These are phyloP conservation scores for Botrytis fabae DNA, from an alignment of 2,329 filamentous ascomycete species.

Conservation along the genomic window DNA sequence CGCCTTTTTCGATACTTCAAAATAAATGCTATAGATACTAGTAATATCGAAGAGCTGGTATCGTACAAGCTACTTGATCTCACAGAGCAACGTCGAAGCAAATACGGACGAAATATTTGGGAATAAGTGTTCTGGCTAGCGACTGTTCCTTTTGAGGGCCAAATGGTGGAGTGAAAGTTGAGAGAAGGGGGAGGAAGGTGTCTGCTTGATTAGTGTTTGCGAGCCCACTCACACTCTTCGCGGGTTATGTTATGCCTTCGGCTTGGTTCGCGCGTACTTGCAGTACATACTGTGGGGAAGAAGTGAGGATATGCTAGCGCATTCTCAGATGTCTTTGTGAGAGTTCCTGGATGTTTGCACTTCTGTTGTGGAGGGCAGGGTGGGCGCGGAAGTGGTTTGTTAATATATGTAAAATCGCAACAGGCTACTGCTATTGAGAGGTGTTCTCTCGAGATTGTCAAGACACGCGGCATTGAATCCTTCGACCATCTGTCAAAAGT, in stretches of 20 bases:
- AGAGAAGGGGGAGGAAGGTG: background rate
- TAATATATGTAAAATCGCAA: background rate
- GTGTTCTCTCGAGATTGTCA: background rate
- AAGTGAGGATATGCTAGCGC: background rate
- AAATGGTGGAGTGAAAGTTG: background rate
- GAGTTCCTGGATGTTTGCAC: background rate
- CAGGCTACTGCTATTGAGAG: background rate
- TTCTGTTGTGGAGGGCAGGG: background rate
- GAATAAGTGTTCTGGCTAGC: background rate
- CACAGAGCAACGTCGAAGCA: background rate
- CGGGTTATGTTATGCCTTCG: background rate
- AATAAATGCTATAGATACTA: background rate
- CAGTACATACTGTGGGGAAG: background rate
- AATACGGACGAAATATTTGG: background rate
- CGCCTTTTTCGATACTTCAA: background rate
- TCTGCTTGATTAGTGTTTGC: background rate
- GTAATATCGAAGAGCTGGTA: background rate
- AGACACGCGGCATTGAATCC: background rate
- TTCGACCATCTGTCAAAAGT: background rate
- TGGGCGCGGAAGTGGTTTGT: background rate
- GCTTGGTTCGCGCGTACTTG: background rate
- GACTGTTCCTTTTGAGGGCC: background rate
- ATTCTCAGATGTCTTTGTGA: rapidly evolving
- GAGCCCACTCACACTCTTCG: background rate
- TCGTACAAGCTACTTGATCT: background rate